These are phyloP conservation scores for Lagenaria siceraria DNA, from an alignment of 306 rosid genomes.

Conservation along the genomic window DNA sequence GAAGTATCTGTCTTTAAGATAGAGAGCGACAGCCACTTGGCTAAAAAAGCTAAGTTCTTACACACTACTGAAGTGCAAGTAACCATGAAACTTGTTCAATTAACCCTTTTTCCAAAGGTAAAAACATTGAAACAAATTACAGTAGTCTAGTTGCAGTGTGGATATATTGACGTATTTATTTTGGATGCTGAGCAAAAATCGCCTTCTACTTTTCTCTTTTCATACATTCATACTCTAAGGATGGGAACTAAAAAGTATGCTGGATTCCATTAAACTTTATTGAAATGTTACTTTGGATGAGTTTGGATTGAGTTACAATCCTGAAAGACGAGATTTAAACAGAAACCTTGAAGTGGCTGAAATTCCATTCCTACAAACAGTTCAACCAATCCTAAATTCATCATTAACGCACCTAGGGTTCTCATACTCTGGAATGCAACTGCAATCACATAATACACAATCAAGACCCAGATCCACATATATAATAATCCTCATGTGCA, in stretches of 20 bases:
- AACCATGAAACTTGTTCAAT: neutral
- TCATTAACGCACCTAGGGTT: neutral
- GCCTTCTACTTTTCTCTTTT: neutral
- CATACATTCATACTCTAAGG: neutral
- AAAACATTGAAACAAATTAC: neutral
- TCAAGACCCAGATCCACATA: neutral
- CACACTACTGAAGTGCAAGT: neutral
- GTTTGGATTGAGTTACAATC: neutral
- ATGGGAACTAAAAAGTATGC: neutral
- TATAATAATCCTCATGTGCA: neutral
- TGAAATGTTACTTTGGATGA: neutral
- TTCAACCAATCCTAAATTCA: neutral
- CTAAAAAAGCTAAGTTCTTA: neutral
- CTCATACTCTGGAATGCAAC: neutral
- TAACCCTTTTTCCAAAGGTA: neutral
- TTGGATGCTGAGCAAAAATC: neutral
- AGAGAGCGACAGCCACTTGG: neutral
- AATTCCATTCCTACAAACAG: neutral
- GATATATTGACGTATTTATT: neutral
- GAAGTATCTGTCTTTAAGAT: neutral
- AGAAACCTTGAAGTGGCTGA: neutral
- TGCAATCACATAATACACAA: neutral
- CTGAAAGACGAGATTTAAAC: neutral
- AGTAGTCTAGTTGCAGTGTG: neutral
- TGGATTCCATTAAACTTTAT: neutral